Base-by-base conservation (phyloP, 805 yeast genomes). In the Candida caryicola region DNA sequence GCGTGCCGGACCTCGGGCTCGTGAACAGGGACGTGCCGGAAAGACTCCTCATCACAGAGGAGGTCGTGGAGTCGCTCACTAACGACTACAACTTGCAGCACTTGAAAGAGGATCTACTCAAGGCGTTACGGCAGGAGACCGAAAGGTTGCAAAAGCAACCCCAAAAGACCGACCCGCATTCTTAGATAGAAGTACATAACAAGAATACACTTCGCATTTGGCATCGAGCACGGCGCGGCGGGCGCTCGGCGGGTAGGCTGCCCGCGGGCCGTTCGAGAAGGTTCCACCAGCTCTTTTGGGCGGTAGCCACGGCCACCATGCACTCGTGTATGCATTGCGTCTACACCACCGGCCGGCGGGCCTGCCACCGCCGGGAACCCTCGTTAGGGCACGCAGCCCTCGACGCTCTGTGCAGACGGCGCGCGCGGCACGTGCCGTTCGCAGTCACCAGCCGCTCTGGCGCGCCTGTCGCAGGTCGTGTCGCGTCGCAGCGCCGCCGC, bases 121-220 rank as follows among this genome's bases (percentile, higher is more conserved):
- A 72, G 41, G 84, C 86, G 1, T 51, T 79, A 41, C 54, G 54
- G 21, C 88, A 82, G 53, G 88, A 81, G 54, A 56, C 60, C 7
- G 44, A 43, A 16, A 45, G 10, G 25, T 21, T 21, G 25, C 25
- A 21, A 21, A 21, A 21, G 25, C 7, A 21, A 7, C 7, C 10
- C 7, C 25, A n/a, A n/a, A n/a, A n/a, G n/a, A n/a, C 25, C 7
- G 25, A 21, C 25, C 10, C 25, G 25, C 25, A 21, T 21, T 21
- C 25, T 21, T 21, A 21, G 25, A 21, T 21, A 21, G 25, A n/a
- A n/a, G n/a, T n/a, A n/a, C n/a, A n/a, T n/a, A n/a, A n/a, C n/a
- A n/a, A n/a, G n/a, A n/a, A n/a, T n/a, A n/a, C n/a, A n/a, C n/a
- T n/a, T n/a, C n/a, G n/a, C n/a, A n/a, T n/a, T n/a, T n/a, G n/a